Evolutionary conservation across 768 basidiomycete genomes (phyloP).

Genomic region (Lactarius hatsudake): DNA sequence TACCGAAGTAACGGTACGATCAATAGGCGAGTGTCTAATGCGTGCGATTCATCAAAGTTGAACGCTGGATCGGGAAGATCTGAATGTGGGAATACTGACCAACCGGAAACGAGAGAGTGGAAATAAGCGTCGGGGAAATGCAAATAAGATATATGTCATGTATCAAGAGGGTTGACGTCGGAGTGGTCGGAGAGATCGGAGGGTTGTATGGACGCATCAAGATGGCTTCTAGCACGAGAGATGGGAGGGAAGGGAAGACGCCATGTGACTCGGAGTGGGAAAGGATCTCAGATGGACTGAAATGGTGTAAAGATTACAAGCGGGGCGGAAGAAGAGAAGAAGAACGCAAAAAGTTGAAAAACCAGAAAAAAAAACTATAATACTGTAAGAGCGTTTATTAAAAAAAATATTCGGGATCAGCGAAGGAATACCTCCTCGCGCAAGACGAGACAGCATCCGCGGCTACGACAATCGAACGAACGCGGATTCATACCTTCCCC

Average conservation of each 20-base stretch:
- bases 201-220: neutral
- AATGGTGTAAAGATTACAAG: neutral
- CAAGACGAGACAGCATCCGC: slow-evolving; percentile 13
- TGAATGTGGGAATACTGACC: slow-evolving; percentile 12
- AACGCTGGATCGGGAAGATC: slow-evolving; percentile 22
- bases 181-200: slow-evolving; percentile 24
- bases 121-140: slow-evolving; percentile 21
- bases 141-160: neutral
- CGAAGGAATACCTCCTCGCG: slow-evolving; percentile 3
- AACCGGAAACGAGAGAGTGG: slow-evolving; percentile 9
- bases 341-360: neutral
- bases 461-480: slow-evolving; percentile 12
- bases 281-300: slow-evolving; percentile 20
- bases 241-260: neutral
- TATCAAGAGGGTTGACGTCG: slow-evolving; percentile 18
- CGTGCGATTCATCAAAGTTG: slow-evolving; percentile 17
- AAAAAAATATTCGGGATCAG: slow-evolving; percentile 17
- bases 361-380: neutral
- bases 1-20: neutral
- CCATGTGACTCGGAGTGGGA: slow-evolving; percentile 18
- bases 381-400: neutral
- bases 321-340: slow-evolving; percentile 1
- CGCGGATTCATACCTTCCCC: neutral
- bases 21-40: slow-evolving; percentile 13
- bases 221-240: slow-evolving; percentile 12